phyloP scores from a whole-genome alignment of 805 yeast genomes.

The Candida loeiensis region DNA sequence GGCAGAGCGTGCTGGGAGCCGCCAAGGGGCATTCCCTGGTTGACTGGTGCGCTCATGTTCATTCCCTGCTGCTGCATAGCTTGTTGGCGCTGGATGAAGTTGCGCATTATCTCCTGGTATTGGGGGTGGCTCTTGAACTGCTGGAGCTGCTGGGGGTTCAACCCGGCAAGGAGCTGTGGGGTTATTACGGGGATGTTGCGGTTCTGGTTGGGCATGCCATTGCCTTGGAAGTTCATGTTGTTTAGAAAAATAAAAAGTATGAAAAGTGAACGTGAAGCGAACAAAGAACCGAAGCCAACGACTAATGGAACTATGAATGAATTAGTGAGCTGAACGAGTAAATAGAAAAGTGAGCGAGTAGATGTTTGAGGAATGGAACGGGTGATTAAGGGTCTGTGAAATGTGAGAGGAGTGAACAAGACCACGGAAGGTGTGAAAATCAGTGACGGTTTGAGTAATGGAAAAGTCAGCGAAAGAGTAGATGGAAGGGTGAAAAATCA shows the following conservation, averaged over 20 bases:
- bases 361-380: not conserved
- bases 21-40: not conserved
- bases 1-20: not conserved
- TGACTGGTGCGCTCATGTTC: not conserved
- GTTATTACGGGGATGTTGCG: constrained; percentile 24
- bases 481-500: too few species aligned
- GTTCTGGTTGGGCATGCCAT: constrained; percentile 11
- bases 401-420: not conserved
- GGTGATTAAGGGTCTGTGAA: not conserved
- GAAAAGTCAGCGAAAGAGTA: too few species aligned
- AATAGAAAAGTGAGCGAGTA: not conserved
- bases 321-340: not conserved
- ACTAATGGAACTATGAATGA: not conserved
- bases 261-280: not conserved
- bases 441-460: too few species aligned
- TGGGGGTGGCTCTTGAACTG: constrained; percentile 42
- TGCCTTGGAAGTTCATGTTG: constrained; percentile 16
- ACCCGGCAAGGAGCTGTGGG: constrained; percentile 22
- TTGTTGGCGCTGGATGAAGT: constrained; percentile 40
- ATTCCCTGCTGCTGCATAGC: constrained; percentile 25
- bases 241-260: not conserved
- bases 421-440: not conserved
- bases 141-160: constrained; percentile 42
- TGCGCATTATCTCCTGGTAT: constrained; percentile 38
- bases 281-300: not conserved